A percentile compares a stretch with the other conserved stretches of the same genome.
phyloP scores from a whole-genome alignment of 1,284 basidiomycete species.

The Trichosporon sp. region DNA sequence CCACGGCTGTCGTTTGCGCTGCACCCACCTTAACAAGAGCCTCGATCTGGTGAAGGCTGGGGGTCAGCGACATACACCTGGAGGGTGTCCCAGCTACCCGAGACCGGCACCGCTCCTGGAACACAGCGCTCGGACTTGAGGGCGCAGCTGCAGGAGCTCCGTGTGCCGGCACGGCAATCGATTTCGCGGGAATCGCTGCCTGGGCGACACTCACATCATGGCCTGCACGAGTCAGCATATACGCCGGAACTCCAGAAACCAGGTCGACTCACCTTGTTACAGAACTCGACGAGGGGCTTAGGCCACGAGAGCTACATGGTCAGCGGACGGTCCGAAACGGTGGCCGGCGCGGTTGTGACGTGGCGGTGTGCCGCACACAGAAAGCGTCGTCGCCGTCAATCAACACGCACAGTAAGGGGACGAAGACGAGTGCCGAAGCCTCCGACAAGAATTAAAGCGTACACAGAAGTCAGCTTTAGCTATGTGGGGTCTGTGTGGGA shows the following conservation, averaged over 20 bases:
- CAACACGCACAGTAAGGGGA: constrained; percentile 53
- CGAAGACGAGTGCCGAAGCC: constrained; percentile 55
- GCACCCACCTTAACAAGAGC: constrained; percentile 53
- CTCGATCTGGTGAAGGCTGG: constrained; percentile 55
- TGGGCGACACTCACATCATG: constrained; percentile 44
- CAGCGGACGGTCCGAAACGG: constrained; percentile 6
- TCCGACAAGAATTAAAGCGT: constrained; percentile 53
- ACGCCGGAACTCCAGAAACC: constrained; percentile 46
- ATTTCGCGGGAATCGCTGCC: not conserved
- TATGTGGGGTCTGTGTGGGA: not conserved
- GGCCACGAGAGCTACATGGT: constrained; percentile 47
- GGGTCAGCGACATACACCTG: not conserved
- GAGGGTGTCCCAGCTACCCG: not conserved
- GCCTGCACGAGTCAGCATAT: constrained; percentile 28
- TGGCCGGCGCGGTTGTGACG: not conserved
- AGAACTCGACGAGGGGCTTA: constrained; percentile 56
- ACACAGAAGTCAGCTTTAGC: constrained; percentile 15
- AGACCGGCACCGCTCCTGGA: not conserved
- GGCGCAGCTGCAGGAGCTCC: not conserved
- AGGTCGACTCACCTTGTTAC: constrained; percentile 49
- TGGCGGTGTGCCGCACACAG: not conserved
- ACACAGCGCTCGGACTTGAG: not conserved
- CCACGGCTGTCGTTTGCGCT: not conserved
- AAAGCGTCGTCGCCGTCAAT: not conserved
- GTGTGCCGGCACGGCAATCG: not conserved